Evolutionary conservation across 2,329 filamentous ascomycete species (phyloP).

Genomic region (Fusarium tjaetaba): DNA sequence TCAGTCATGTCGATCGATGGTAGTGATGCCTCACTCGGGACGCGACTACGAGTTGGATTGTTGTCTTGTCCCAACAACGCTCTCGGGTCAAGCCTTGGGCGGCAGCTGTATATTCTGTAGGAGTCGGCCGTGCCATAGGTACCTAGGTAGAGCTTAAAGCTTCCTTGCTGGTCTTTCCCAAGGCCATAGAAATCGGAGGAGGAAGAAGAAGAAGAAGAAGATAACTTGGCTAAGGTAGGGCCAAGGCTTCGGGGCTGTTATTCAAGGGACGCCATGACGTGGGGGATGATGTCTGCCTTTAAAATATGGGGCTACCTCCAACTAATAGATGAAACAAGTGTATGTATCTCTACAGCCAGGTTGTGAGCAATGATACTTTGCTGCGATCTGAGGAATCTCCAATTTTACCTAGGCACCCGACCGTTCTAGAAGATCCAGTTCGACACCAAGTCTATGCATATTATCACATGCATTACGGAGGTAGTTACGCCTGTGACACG

Average conservation of each 20-base stretch:
- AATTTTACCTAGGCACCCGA: background rate
- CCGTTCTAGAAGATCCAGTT: slow-evolving; percentile 17
- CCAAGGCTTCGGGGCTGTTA: slow-evolving; percentile 16
- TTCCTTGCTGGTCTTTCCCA: slow-evolving; percentile 10
- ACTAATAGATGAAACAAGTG: background rate
- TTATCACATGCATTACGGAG: slow-evolving; percentile 33
- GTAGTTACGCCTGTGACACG: background rate
- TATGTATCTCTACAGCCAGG: background rate
- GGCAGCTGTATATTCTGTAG: slow-evolving; percentile 22
- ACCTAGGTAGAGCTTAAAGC: slow-evolving; percentile 11
- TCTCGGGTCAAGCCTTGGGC: slow-evolving; percentile 25
- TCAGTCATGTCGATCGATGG: slow-evolving; percentile 30
- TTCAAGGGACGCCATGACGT: slow-evolving; percentile 34
- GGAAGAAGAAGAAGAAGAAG: background rate
- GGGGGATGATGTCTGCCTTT: slow-evolving; percentile 26
- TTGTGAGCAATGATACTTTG: background rate
- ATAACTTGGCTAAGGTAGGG: background rate
- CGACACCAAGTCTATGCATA: background rate
- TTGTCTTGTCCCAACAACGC: slow-evolving; percentile 8
- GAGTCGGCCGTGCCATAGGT: slow-evolving; percentile 33
- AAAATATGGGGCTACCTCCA: slow-evolving; percentile 19
- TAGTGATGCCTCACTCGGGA: background rate
- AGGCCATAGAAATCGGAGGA: background rate
- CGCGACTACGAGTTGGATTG: slow-evolving; percentile 10
- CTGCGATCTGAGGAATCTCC: background rate